These are phyloP conservation scores for Neophaeococcomyces mojaviensis DNA, from an alignment of 2,329 filamentous ascomycete genomes.

Conservation along the genomic window DNA sequence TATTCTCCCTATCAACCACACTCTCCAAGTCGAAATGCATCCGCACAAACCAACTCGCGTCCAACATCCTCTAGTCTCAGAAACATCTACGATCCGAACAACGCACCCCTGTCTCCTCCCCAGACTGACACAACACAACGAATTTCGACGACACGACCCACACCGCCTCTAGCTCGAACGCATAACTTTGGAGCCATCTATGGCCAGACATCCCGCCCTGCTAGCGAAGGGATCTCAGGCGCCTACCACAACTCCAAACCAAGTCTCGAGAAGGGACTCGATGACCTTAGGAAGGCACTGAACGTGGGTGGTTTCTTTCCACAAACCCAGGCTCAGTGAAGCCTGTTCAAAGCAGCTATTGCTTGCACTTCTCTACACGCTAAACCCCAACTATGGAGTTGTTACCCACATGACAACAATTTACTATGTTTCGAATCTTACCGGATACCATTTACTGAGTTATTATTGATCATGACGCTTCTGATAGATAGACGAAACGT, in stretches of 20 bases:
- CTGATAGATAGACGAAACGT: not conserved
- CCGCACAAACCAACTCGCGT: not conserved
- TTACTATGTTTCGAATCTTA: not conserved
- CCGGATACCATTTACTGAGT: conserved; percentile 3
- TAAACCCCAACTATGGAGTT: not conserved
- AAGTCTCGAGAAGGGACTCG: conserved; percentile 40
- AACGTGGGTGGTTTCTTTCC: conserved; percentile 27
- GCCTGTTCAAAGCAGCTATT: too few species aligned
- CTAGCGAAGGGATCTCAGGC: conserved; percentile 20
- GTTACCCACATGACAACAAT: not conserved
- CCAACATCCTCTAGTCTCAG: conserved; percentile 14
- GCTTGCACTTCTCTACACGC: too few species aligned
- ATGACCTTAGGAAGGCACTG: conserved; percentile 41
- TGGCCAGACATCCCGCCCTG: conserved; percentile 9
- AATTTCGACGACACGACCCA: conserved; percentile 14
- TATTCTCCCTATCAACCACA: not conserved
- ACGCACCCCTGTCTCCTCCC: conserved; percentile 15
- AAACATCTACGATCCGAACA: conserved; percentile 12
- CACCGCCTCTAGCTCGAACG: conserved; percentile 3
- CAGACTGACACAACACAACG: conserved; percentile 14
- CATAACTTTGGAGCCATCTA: conserved; percentile 7
- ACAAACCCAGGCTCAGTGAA: too few species aligned
- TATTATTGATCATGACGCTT: not conserved
- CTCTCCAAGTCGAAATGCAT: not conserved
- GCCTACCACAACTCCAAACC: conserved; percentile 23